phyloP scores from a whole-genome alignment of 495 filamentous ascomycete species.

The Hypoxylon cercidicola region DNA sequence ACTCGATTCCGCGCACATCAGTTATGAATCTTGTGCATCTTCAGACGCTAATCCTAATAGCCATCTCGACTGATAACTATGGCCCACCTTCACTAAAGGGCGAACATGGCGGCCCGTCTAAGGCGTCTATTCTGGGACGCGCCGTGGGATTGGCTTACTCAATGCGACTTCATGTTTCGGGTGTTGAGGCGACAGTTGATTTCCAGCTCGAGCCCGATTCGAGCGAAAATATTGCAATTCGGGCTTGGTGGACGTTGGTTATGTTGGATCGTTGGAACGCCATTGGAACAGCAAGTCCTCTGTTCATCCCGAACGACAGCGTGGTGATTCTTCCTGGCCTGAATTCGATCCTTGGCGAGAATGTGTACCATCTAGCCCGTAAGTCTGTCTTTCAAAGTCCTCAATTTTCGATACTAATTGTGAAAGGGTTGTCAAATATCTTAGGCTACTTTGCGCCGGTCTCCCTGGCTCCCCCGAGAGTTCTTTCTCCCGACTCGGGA shows the following conservation, averaged over 20 bases:
- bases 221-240: slow-evolving; percentile 73
- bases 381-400: slow-evolving; percentile 53
- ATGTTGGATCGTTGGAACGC: slow-evolving; percentile 82
- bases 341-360: slow-evolving; percentile 70
- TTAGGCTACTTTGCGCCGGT: slow-evolving; percentile 47
- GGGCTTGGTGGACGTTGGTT: slow-evolving; percentile 79
- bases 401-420: slow-evolving; percentile 39
- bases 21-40: slow-evolving; percentile 68
- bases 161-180: slow-evolving; percentile 63
- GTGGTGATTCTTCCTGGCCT: slow-evolving; percentile 72
- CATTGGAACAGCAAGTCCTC: slow-evolving; percentile 68
- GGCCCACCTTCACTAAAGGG: slow-evolving; percentile 48
- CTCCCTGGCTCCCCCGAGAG: slow-evolving; percentile 28
- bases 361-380: slow-evolving; percentile 73
- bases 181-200: slow-evolving; percentile 34
- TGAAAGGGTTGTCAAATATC: slow-evolving; percentile 51
- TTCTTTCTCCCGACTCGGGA: slow-evolving; percentile 30
- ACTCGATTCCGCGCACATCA: slow-evolving; percentile 54
- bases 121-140: slow-evolving; percentile 59
- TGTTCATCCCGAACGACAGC: slow-evolving; percentile 68
- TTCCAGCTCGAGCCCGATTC: slow-evolving; percentile 69
- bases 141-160: slow-evolving; percentile 69
- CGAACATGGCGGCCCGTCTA: slow-evolving; percentile 45
- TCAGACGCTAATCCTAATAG: slow-evolving; percentile 70
- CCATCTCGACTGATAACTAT: slow-evolving; percentile 66